A percentile compares a stretch with the other conserved stretches of the same genome.
Evolutionary conservation across 1,284 basidiomycete genomes (phyloP).

Genomic region (Laetiporus sulphureus): DNA sequence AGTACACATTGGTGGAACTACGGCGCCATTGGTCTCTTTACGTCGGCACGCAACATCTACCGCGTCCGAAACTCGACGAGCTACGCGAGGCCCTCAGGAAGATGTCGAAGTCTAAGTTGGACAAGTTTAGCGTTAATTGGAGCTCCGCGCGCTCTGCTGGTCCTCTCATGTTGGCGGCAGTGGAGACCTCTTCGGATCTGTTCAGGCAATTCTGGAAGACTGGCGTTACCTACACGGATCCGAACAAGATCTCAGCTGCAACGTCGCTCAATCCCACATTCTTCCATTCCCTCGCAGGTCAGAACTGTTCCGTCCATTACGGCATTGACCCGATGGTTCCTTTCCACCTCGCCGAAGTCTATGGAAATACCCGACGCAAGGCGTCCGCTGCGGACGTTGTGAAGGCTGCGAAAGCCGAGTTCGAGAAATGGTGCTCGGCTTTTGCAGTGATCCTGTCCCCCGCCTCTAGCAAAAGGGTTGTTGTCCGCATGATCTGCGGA

Average conservation of each 20-base stretch:
- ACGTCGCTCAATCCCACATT: constrained; percentile 42
- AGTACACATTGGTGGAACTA: constrained; percentile 35
- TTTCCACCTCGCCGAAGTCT: constrained; percentile 40
- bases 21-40: constrained; percentile 39
- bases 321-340: constrained; percentile 36
- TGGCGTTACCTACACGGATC: constrained; percentile 31
- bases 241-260: constrained; percentile 20
- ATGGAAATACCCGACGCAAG: constrained; percentile 18
- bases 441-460: constrained; percentile 17
- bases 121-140: neutral
- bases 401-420: constrained; percentile 25
- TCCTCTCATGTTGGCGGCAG: constrained; percentile 19
- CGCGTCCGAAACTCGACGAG: constrained; percentile 6
- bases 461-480: constrained; percentile 3
- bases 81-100: constrained; percentile 16
- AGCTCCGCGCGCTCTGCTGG: constrained; percentile 31
- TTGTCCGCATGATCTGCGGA: constrained; percentile 31
- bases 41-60: constrained; percentile 14
- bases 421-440: constrained; percentile 30
- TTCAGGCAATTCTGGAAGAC: constrained; percentile 35
- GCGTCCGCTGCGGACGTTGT: constrained; percentile 19
- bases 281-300: constrained; percentile 34
- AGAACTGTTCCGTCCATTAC: constrained; percentile 40
- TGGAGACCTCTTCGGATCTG: constrained; percentile 14
- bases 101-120: constrained; percentile 4